phyloP scores from a whole-genome alignment of 179 eudicot species.

The Gypsophila paniculata region DNA sequence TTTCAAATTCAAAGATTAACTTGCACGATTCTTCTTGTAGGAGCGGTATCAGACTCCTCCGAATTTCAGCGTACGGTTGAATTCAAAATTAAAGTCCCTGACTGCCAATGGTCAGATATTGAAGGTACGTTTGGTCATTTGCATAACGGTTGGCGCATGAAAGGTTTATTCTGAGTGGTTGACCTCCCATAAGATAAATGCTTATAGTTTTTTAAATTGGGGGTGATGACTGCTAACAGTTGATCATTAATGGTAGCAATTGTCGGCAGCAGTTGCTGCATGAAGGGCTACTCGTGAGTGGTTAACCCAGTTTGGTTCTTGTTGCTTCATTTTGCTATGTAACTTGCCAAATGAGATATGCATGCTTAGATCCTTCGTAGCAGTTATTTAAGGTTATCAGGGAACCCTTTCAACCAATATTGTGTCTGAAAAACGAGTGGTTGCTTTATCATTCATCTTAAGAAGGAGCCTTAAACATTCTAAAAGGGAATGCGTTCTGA shows the following conservation, averaged over 20 bases:
- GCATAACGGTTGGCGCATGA: constrained; percentile 1
- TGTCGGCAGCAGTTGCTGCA: not conserved
- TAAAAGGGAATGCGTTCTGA: not conserved
- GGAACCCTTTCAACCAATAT: not conserved
- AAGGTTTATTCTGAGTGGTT: not conserved
- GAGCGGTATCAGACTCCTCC: constrained; percentile 65
- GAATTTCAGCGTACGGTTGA: constrained; percentile 55
- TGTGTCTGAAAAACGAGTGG: not conserved
- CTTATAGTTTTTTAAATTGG: not conserved
- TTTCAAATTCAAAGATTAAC: not conserved
- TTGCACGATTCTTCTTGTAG: constrained; percentile 37
- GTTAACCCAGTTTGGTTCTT: not conserved
- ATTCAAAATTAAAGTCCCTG: constrained; percentile 54
- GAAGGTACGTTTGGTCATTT: constrained; percentile 44
- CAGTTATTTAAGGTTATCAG: not conserved
- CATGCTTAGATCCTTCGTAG: not conserved
- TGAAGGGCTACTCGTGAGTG: not conserved
- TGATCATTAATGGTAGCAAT: not conserved
- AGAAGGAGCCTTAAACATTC: not conserved
- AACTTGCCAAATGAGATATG: not conserved
- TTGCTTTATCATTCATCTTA: not conserved
- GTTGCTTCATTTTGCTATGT: not conserved
- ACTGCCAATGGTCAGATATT: constrained; percentile 48
- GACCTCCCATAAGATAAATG: constrained; percentile 11
- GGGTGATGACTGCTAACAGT: not conserved